Base-by-base conservation (phyloP, 2,329 filamentous ascomycete species). In the Purpureocillium lavendulum region DNA sequence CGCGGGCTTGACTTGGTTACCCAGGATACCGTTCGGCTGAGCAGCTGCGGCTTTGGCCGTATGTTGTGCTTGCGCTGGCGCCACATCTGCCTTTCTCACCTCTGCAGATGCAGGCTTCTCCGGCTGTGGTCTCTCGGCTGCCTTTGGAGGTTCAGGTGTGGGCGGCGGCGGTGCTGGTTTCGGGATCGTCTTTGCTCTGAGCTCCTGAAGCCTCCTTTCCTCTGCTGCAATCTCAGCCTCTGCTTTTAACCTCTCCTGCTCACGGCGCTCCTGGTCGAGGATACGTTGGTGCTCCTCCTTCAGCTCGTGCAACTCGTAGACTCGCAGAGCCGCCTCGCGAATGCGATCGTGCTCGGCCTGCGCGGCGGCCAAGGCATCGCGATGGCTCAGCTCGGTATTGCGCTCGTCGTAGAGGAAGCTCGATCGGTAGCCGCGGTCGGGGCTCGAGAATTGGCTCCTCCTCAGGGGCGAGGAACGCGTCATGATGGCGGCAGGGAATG, bases 301-400 rank as follows among this genome's bases (percentile, higher is more conserved):
- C 13, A 70, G 50, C 42, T 69, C 61, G 42, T 76, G 64, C 31
- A 71, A 57, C 42, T 71, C 59, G 40, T 65, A 70, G 7, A 69
- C 68, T 13, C 65, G 61, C 29, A 74, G 56, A 7, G 73, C 73
- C 24, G 61, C 60, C 39, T 70, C 61, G 21, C 72, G 70, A 10
- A 90, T 73, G 21, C 75, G 70, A 30, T 84, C 75, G 56, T 88
- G 84, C 52, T 82, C 75, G 12, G 69, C 68, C 36, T 77, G 76
- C 4, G 82, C 82, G 35, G 74, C 73, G 34, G 74, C 75, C 13
- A 90, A 71, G 12, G 82, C 82, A 49, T 79, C 73, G 42, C 73
- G 70, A 54, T 87, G 82, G 40, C 67, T 69, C 36, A 73, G 65
- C 53, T 81, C 79, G 28, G 73, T 75, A 46, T 84, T 79, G 29